Conservation (phyloP, 148 eudicot species). For the Cornus controversa region DNA sequence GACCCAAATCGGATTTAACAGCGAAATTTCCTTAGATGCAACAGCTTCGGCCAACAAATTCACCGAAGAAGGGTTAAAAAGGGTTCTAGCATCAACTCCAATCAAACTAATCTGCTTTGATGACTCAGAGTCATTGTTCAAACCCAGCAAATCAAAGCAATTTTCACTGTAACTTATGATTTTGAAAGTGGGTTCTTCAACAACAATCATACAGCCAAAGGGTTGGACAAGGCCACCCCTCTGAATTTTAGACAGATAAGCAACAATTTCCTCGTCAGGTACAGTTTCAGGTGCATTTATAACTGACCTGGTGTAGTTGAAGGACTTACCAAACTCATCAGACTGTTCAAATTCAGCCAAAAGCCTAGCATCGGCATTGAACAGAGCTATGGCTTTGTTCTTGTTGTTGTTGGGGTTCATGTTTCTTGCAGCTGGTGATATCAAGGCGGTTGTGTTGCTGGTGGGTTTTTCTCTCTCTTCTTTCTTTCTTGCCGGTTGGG, state of each 20-base stretch:
- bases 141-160: constrained; percentile 35
- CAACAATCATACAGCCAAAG: constrained; percentile 42
- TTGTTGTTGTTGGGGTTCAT: constrained; percentile 10
- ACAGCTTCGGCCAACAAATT: constrained; percentile 29
- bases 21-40: constrained; percentile 22
- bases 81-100: constrained; percentile 42
- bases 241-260: constrained; percentile 37
- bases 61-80: constrained; percentile 31
- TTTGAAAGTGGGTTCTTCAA: constrained; percentile 32
- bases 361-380: constrained; percentile 33
- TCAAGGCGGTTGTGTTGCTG: not conserved
- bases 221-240: constrained; percentile 46
- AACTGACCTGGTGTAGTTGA: constrained; percentile 30
- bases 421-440: constrained; percentile 22
- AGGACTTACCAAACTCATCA: constrained; percentile 30
- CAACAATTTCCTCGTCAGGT: constrained; percentile 27
- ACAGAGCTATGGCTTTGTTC: constrained; percentile 23
- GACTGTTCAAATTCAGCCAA: constrained; percentile 38
- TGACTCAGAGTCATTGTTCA: constrained; percentile 12
- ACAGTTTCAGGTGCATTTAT: constrained; percentile 13
- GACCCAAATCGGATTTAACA: constrained; percentile 45
- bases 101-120: constrained; percentile 14
- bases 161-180: constrained; percentile 38
- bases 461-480: not conserved
- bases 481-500: constrained; percentile 3